Base-by-base conservation (phyloP, 371 early-diverging fungal species). In the Rhizopus arrhizus region DNA sequence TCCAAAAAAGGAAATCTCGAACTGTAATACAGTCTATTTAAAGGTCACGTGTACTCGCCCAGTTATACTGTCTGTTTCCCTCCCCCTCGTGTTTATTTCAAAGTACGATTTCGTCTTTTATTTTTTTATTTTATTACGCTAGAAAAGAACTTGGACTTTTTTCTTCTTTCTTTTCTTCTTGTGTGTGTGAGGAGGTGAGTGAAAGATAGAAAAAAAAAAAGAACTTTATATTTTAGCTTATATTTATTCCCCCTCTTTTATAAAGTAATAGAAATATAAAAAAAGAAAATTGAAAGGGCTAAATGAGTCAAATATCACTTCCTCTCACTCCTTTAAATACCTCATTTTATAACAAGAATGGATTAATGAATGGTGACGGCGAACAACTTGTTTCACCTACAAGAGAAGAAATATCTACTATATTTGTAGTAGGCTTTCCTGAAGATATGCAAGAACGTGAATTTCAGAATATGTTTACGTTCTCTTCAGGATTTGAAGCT, bases 371-470 rank as follows among this genome's bases (percentile, higher is more conserved):
- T 8, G 49, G 31, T 55, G 38, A 31, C 51, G 41, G 22, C 45
- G 57, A 41, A 55, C n/a, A 54, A 8, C 60, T 64, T 46, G 56
- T 61, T 43, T 55, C 63, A 42, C 52, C 53, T 43, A 58, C 53
- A 56, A 68, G 60, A 54, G 85, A 85, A 61, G 85, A 85, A 57
- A 82, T 96, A 53, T 90, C 93, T 22, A 95, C 96, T 45, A 94
- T 96, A 60, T 96, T 95, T 79, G 95, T 96, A 4, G 94, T 95
- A 35, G 97, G 97, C 9, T 94, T 96, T 61, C 97, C 97, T 35
- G 94, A 95, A 36, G 96, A 96, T 72, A 92, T 95, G 89, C 85
- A 83, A 66, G 97, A 96, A 70, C 78, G 97, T 58, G 97, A 96
- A 77, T 95, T 96, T 65, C 93, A 94, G 64, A 95, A 94, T 77